Percentiles rank a stretch among this genome's conserved stretches.
These are phyloP conservation scores for Lycium ferocissimum DNA, from an alignment of 257 asterid genomes.

Conservation along the genomic window DNA sequence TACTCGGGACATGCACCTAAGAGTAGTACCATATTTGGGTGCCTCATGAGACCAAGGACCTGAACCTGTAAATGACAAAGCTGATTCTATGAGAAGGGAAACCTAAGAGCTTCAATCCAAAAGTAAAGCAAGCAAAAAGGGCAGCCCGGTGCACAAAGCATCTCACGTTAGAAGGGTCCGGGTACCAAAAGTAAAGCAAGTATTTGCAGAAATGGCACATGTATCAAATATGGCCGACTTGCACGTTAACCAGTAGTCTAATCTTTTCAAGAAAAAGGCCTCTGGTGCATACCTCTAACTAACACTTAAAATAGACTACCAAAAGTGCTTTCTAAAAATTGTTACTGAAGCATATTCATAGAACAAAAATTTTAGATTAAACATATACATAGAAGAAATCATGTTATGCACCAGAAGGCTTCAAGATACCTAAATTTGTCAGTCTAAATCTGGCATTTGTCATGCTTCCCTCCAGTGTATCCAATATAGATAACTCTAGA, in stretches of 20 bases:
- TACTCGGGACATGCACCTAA: constrained; percentile 34
- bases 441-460: background rate
- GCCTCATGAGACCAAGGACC: constrained; percentile 37
- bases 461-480: background rate
- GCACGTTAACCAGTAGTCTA: background rate
- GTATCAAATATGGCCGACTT: background rate
- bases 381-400: background rate
- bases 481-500: background rate
- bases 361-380: background rate
- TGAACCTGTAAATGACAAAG: constrained; percentile 34
- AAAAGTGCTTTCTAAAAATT: background rate
- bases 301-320: background rate
- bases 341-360: background rate
- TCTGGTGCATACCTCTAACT: background rate
- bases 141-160: no score
- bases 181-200: no score
- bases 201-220: background rate
- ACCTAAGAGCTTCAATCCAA: background rate
- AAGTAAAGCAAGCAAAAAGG: background rate
- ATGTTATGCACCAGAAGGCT: background rate
- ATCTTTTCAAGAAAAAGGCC: background rate
- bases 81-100: background rate
- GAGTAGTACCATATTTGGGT: constrained; percentile 40
- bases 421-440: background rate
- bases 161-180: no score